Evolutionary conservation across 1,139 yeast species (phyloP), one percentile per base, ranked within the genome.

Genomic region (Blastobotrys ciferrii): DNA sequence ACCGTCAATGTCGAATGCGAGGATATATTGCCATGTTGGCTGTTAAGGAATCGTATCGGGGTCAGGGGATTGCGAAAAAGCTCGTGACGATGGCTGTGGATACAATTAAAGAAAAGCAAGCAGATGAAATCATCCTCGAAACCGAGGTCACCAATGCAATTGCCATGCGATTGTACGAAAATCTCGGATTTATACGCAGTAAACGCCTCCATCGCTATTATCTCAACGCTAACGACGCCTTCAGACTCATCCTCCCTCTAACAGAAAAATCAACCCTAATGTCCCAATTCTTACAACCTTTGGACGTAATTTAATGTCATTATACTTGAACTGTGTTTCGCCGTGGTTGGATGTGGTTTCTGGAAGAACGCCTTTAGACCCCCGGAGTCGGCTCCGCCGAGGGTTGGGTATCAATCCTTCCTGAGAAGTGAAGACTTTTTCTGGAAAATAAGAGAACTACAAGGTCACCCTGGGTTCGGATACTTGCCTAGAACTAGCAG

Each of bases 1-100:
- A 92, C 67, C 73, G 92, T 50, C 76, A 78, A 31, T 57, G 66
- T 9, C 72, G 96, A 51, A 63, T 73, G 59, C 71, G 97, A 54
- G 98, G 98, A 0, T 92, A 92, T 62, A 91, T 92, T 41, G 98
- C 98, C 4, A 92, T 92, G 98, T 71, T 92, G 48, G 96, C 95
- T 0, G 95, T 92, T 23, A 82, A 83, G 50, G 79, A 82, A 37
- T 64, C 68, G 14, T 82, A 76, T 65, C 72, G 98, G 47, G 91
- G 95, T 7, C 72, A 70, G 43, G 96, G 96, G 1, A 84, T 91
- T 43, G 96, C 97, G 3, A 83, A 82, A 56, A 70, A 71, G 48
- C 73, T 92, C 49, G 91, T 91, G 28, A 72, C 74, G 46, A 63
- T 73, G 54, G 80, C 87, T 4, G 76, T 92, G 3, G 77, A 77